These are phyloP conservation scores for Rhizoctonia solani DNA, from an alignment of 1,284 basidiomycete genomes.

Conservation along the genomic window DNA sequence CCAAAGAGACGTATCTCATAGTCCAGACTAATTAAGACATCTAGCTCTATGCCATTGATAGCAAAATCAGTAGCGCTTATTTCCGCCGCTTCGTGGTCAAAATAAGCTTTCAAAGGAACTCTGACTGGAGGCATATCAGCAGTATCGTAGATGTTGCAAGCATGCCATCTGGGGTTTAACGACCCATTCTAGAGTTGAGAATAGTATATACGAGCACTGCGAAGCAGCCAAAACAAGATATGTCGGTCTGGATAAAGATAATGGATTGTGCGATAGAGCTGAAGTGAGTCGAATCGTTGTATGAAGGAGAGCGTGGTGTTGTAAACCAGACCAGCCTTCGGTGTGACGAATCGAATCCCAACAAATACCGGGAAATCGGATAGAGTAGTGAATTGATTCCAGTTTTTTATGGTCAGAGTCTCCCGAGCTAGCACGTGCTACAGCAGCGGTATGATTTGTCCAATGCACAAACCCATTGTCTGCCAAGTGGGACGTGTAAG, in stretches of 20 bases:
- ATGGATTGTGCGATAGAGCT: conserved; percentile 42
- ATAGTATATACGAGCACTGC: conserved; percentile 73
- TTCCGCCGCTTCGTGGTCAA: no score
- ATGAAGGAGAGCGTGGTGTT: conserved; percentile 70
- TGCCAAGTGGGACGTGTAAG: conserved; percentile 67
- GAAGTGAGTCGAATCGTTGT: conserved; percentile 62
- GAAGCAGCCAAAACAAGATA: conserved; percentile 53
- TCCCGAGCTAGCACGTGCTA: neutral
- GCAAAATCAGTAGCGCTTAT: no score
- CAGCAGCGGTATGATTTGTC: conserved; percentile 47
- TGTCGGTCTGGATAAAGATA: conserved; percentile 41
- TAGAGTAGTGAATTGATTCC: conserved; percentile 53
- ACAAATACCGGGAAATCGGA: conserved; percentile 62
- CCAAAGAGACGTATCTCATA: conserved; percentile 84
- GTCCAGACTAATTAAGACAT: conserved; percentile 65
- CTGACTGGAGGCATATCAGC: conserved; percentile 54
- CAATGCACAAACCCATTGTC: conserved; percentile 64
- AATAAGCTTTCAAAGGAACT: conserved; percentile 48
- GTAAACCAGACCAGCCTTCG: conserved; percentile 81
- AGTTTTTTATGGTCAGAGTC: conserved; percentile 41
- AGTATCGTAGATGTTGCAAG: conserved; percentile 73
- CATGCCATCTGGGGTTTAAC: conserved; percentile 62
- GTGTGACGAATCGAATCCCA: conserved; percentile 69
- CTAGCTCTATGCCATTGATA: conserved; percentile 50
- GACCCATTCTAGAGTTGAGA: conserved; percentile 42